Conservation (phyloP, 352 stramenopile species). For the Pythium monospermum region DNA sequence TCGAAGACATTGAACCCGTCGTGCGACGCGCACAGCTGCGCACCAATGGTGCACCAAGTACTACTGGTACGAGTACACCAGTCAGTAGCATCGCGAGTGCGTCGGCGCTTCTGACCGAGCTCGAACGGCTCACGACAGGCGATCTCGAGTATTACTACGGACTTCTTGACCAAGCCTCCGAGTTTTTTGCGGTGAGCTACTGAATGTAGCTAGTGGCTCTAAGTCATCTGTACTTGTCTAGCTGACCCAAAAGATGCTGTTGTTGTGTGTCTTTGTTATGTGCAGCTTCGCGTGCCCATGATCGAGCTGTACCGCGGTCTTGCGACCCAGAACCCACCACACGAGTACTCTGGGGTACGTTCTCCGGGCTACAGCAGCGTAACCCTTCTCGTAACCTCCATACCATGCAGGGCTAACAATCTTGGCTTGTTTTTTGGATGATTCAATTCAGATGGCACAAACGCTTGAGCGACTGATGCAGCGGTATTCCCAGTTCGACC, state of each 20-base stretch:
- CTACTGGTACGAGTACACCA: not conserved
- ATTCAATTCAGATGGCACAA: slow-evolving; percentile 31
- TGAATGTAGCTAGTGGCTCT: too few relatives aligned
- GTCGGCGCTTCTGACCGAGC: slow-evolving; percentile 14
- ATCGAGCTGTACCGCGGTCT: slow-evolving; percentile 63
- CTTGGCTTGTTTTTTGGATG: too few relatives aligned
- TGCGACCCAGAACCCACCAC: slow-evolving; percentile 39
- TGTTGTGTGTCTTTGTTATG: too few relatives aligned
- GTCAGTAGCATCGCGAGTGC: slow-evolving; percentile 13
- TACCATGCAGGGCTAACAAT: too few relatives aligned
- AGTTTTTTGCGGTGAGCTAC: slow-evolving; percentile 78
- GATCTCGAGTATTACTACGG: slow-evolving; percentile 74
- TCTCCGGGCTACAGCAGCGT: not conserved
- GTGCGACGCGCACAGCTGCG: slow-evolving; percentile 16
- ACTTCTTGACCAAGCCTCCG: slow-evolving; percentile 61
- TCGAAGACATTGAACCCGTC: slow-evolving; percentile 25
- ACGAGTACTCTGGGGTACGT: slow-evolving; percentile 52
- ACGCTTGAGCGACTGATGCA: slow-evolving; percentile 45
- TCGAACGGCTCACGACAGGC: slow-evolving; percentile 24
- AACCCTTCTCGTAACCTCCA: not conserved
- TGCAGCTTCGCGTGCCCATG: slow-evolving; percentile 65
- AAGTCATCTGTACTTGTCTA: too few relatives aligned
- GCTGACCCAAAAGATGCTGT: too few relatives aligned
- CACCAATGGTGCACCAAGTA: not conserved
- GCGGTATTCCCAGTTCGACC: slow-evolving; percentile 54